phyloP scores from a whole-genome alignment of 768 basidiomycete genomes.

The Lactarius evosmus region DNA sequence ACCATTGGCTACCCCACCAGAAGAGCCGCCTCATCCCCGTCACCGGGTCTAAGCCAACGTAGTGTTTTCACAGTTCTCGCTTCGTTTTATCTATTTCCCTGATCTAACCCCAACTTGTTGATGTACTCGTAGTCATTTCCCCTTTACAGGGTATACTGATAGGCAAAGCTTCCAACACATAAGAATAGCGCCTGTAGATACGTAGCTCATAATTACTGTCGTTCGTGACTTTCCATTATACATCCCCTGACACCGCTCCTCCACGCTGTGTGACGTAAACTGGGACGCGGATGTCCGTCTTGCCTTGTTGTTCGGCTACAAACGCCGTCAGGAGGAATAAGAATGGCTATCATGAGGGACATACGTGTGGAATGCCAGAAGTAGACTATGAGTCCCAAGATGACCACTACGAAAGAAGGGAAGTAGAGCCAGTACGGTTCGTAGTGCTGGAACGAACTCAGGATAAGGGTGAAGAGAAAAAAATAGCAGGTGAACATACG shows the following conservation, averaged over 20 bases:
- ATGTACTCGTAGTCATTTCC: slow-evolving; percentile 24
- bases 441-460: slow-evolving; percentile 53
- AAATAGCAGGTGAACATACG: slow-evolving; percentile 36
- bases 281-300: slow-evolving; percentile 55
- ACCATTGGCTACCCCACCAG: slow-evolving; percentile 21
- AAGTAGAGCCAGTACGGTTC: slow-evolving; percentile 89
- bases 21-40: slow-evolving; percentile 28
- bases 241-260: neutral
- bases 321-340: slow-evolving; percentile 1
- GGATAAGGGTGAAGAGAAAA: slow-evolving; percentile 2
- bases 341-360: slow-evolving; percentile 33
- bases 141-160: neutral
- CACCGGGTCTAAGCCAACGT: slow-evolving; percentile 1
- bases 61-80: neutral
- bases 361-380: slow-evolving; percentile 84
- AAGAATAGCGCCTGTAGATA: neutral
- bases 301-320: slow-evolving; percentile 72
- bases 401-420: slow-evolving; percentile 65
- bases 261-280: slow-evolving; percentile 45
- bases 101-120: slow-evolving; percentile 32
- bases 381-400: slow-evolving; percentile 73
- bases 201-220: neutral
- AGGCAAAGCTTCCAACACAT: neutral
- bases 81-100: neutral
- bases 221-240: neutral